Evolutionary conservation across 2,329 filamentous ascomycete genomes (phyloP).

Genomic region (Zymoseptoria ardabiliae): DNA sequence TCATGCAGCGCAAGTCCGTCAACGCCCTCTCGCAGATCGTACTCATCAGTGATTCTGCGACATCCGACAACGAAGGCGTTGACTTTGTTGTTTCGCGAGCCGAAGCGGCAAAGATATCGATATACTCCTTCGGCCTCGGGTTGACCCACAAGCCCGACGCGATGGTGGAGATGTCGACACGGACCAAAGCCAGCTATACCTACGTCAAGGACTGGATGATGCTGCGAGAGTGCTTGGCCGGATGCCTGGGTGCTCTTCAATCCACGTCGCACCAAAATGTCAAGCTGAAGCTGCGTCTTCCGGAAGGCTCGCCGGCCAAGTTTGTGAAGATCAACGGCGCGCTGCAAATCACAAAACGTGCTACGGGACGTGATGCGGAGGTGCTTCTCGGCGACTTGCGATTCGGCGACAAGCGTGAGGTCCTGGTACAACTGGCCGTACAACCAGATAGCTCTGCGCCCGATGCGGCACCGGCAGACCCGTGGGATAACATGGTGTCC

Average conservation of each 20-base stretch:
- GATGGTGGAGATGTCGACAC: slow-evolving; percentile 92
- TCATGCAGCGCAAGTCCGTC: slow-evolving; percentile 95
- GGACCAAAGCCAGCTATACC: slow-evolving; percentile 93
- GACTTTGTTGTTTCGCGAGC: slow-evolving; percentile 96
- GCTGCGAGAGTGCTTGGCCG: slow-evolving; percentile 90
- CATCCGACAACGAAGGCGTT: slow-evolving; percentile 86
- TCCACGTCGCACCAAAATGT: slow-evolving; percentile 97
- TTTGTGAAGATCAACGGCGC: slow-evolving; percentile 98
- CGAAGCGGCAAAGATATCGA: slow-evolving; percentile 95
- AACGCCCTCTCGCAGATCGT: slow-evolving; percentile 94
- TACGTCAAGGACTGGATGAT: slow-evolving; percentile 99
- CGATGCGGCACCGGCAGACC: slow-evolving; percentile 82
- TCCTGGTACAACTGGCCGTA: slow-evolving; percentile 90
- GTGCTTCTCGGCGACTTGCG: slow-evolving; percentile 83
- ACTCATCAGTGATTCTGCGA: slow-evolving; percentile 94
- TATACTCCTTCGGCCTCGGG: slow-evolving; percentile 92
- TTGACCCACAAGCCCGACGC: slow-evolving; percentile 98
- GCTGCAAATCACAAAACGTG: slow-evolving; percentile 90
- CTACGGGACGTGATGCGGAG: slow-evolving; percentile 88
- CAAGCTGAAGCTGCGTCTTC: slow-evolving; percentile 85
- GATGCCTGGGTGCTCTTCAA: slow-evolving; percentile 85
- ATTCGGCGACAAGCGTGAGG: slow-evolving; percentile 91
- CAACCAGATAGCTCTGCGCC: slow-evolving; percentile 74
- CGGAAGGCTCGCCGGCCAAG: slow-evolving; percentile 93
- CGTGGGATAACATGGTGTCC: slow-evolving; percentile 96